phyloP scores from a whole-genome alignment of 2,329 filamentous ascomycete genomes.

The Monilinia fructigena region DNA sequence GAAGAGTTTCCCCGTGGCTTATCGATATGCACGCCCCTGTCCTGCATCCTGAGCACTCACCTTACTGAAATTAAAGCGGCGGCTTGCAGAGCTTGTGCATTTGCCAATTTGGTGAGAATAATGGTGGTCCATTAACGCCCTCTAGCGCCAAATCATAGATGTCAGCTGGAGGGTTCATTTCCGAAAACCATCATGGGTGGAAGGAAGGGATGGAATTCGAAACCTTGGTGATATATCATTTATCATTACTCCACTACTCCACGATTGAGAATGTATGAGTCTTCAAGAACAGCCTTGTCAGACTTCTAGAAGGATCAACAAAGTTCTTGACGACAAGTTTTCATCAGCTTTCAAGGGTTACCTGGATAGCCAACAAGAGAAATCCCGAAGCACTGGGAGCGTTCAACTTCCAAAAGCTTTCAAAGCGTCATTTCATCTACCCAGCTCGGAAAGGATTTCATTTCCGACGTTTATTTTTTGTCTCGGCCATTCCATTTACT shows the following conservation, averaged over 20 bases:
- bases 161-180: conserved; percentile 2
- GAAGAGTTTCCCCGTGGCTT: background rate
- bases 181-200: background rate
- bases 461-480: background rate
- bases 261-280: background rate
- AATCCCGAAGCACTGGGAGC: conserved; percentile 1
- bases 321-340: background rate
- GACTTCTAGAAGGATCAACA: conserved; percentile 5
- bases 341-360: background rate
- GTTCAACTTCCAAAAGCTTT: background rate
- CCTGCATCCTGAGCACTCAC: background rate
- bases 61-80: conserved; percentile 4
- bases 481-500: conserved; percentile 8
- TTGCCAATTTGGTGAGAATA: background rate
- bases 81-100: background rate
- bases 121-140: background rate
- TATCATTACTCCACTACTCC: background rate
- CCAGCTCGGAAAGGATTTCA: background rate
- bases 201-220: background rate
- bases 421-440: background rate
- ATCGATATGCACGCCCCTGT: background rate
- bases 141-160: background rate
- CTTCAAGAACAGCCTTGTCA: background rate
- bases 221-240: background rate
- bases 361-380: background rate